Evolutionary conservation across 75 land plant species (phyloP), one percentile per base, ranked within the genome.

Genomic region (Pinus taeda): DNA sequence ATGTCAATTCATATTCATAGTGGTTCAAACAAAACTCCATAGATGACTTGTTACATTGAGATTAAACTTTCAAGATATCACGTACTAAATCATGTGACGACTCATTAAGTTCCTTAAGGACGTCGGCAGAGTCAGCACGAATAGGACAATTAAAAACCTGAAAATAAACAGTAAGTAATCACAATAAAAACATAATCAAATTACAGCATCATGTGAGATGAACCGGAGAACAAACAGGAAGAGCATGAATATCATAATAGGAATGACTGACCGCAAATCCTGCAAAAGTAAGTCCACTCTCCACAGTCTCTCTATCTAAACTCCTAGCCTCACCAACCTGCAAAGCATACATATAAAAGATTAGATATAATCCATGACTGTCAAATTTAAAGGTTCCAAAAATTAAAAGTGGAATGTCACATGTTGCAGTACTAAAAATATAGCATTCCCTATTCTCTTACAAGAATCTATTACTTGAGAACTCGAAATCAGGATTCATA

Each of bases 141-240:
- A 97, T 85, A 73, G 99, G 99, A 81, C 99, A 97, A 76, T 92
- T 96, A 75, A 97, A 97, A 37, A 97, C 98, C 99, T 97, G 90
- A 71, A 88, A 70, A 36, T 9, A 67, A 59, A 18, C 30, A 24
- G 18, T 24, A 77, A 49, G 15, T 30, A 22, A 11, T 70, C 71
- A 53, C 15, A 6, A 69, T 69, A 45, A 24, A 42, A 22, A 69
- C 36, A 42, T 39, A 61, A 66, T 8, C 65, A 74, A 57, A 15
- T 53, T 42, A 57, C 3, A 77, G 14, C 21, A 49, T 9, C 62
- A 75, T 26, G 60, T 39, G 65, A 79, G 57, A 76, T 55, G 57
- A 62, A 63, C 45, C 64, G 21, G 4, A 13, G n/a, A 6, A 33
- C 57, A 74, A 15, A 12, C 53, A 45, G 11, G 7, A 45, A 29